A percentile compares a stretch with the other conserved stretches of the same genome.
These are phyloP conservation scores for Pulveroboletus sp. DNA, from an alignment of 768 basidiomycete species.

Conservation along the genomic window DNA sequence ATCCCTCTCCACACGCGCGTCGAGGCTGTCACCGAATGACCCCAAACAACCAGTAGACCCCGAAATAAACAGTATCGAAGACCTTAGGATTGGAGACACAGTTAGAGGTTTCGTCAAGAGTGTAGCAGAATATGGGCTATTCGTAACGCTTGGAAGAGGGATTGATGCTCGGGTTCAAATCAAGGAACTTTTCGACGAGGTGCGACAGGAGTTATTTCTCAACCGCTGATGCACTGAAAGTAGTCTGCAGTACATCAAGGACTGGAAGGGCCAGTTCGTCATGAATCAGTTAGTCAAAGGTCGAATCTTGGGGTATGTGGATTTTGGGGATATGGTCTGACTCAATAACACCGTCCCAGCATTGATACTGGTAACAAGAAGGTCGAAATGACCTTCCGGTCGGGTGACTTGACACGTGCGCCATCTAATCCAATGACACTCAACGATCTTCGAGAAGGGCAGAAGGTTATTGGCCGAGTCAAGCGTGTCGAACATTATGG, in stretches of 20 bases:
- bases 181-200: slow-evolving; percentile 88
- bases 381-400: slow-evolving; percentile 88
- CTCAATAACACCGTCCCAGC: slow-evolving; percentile 39
- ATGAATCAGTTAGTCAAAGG: slow-evolving; percentile 85
- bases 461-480: slow-evolving; percentile 76
- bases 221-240: slow-evolving; percentile 6
- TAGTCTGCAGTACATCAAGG: slow-evolving; percentile 77
- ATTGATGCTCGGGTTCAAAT: slow-evolving; percentile 93
- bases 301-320: slow-evolving; percentile 68
- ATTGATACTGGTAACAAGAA: slow-evolving; percentile 69
- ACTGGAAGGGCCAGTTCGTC: slow-evolving; percentile 85
- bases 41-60: slow-evolving; percentile 54
- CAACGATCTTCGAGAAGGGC: slow-evolving; percentile 67
- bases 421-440: slow-evolving; percentile 38
- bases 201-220: slow-evolving; percentile 18
- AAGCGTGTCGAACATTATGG: slow-evolving; percentile 87
- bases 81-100: slow-evolving; percentile 69
- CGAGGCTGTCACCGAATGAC: slow-evolving; percentile 58
- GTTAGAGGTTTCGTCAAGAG: slow-evolving; percentile 90
- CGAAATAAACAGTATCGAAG: slow-evolving; percentile 59
- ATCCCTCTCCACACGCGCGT: slow-evolving; percentile 77
- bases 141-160: slow-evolving; percentile 80
- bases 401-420: slow-evolving; percentile 49
- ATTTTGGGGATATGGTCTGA: not conserved
- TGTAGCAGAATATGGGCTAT: slow-evolving; percentile 82